phyloP scores from a whole-genome alignment of 495 filamentous ascomycete genomes.

The Staphylotrichum tortipilum region DNA sequence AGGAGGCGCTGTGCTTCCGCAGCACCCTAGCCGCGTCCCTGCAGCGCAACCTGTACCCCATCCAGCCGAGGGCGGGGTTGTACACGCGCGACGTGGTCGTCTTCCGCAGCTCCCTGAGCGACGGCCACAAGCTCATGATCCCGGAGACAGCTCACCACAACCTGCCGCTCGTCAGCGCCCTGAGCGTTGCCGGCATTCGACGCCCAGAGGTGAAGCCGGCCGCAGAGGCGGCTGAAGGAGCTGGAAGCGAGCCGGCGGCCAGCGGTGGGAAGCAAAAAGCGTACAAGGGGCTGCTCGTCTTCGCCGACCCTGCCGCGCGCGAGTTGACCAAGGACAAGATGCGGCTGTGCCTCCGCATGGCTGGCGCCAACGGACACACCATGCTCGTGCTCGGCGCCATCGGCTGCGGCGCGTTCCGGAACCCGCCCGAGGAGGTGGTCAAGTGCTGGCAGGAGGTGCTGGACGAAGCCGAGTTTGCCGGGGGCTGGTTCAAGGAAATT shows the following conservation, averaged over 20 bases:
- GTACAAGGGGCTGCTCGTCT: conserved; percentile 15
- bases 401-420: conserved; percentile 55
- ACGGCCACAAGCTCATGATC: conserved; percentile 35
- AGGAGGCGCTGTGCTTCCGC: conserved; percentile 58
- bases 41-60: conserved; percentile 43
- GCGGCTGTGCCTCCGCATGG: conserved; percentile 46
- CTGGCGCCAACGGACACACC: conserved; percentile 42
- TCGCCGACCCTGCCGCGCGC: conserved; percentile 25
- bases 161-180: conserved; percentile 45
- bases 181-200: conserved; percentile 48
- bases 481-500: conserved; percentile 48
- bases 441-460: conserved; percentile 51
- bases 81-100: conserved; percentile 53
- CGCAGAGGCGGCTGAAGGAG: background rate
- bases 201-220: conserved; percentile 23
- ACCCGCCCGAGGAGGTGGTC: conserved; percentile 48
- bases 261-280: background rate
- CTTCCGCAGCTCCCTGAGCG: conserved; percentile 36
- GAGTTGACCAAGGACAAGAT: conserved; percentile 52
- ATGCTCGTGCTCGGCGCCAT: conserved; percentile 55
- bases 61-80: conserved; percentile 33
- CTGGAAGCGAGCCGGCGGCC: background rate
- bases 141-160: conserved; percentile 7
- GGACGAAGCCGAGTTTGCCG: conserved; percentile 48
- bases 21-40: conserved; percentile 49